A percentile compares a stretch with the other conserved stretches of the same genome.
Conservation (phyloP, 2,329 filamentous ascomycete genomes). For the Sclerotiophoma versabilis region DNA sequence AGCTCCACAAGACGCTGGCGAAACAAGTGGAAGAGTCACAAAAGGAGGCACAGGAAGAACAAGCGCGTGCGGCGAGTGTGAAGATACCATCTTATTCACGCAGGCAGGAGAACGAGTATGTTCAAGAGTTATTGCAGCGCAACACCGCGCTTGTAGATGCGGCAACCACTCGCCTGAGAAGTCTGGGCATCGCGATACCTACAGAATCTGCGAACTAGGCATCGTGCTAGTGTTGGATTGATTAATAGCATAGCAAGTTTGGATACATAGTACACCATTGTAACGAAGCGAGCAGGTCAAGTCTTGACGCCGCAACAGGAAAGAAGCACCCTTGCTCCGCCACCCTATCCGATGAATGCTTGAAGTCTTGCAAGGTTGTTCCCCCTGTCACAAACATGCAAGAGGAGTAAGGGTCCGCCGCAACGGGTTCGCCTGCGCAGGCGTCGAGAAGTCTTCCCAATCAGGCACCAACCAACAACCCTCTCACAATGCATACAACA, state of each 20-base stretch:
- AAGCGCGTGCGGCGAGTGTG: slow-evolving; percentile 17
- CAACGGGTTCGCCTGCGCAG: slow-evolving; percentile 15
- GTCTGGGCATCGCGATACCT: slow-evolving; percentile 38
- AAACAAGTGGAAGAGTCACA: slow-evolving; percentile 34
- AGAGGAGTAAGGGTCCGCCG: slow-evolving; percentile 8
- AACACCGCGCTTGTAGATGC: slow-evolving; percentile 45
- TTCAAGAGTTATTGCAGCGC: slow-evolving; percentile 43
- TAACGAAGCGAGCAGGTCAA: background rate
- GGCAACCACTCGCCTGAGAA: slow-evolving; percentile 38
- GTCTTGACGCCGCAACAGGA: background rate
- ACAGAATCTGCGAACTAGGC: background rate
- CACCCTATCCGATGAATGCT: background rate
- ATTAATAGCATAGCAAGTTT: background rate
- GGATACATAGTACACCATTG: background rate
- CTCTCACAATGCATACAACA: slow-evolving; percentile 1
- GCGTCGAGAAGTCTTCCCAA: slow-evolving; percentile 5
- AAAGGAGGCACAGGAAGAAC: slow-evolving; percentile 25
- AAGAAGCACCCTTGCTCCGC: background rate
- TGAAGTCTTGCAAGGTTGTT: too few species aligned
- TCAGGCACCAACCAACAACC: slow-evolving; percentile 5
- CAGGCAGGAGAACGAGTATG: slow-evolving; percentile 44
- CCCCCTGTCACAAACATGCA: slow-evolving; percentile 6
- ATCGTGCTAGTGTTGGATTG: background rate
- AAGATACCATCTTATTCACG: slow-evolving; percentile 45
- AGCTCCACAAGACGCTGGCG: slow-evolving; percentile 60